Base-by-base conservation (phyloP, 169 alveolate species). In the Cyclospora cayetanensis region DNA sequence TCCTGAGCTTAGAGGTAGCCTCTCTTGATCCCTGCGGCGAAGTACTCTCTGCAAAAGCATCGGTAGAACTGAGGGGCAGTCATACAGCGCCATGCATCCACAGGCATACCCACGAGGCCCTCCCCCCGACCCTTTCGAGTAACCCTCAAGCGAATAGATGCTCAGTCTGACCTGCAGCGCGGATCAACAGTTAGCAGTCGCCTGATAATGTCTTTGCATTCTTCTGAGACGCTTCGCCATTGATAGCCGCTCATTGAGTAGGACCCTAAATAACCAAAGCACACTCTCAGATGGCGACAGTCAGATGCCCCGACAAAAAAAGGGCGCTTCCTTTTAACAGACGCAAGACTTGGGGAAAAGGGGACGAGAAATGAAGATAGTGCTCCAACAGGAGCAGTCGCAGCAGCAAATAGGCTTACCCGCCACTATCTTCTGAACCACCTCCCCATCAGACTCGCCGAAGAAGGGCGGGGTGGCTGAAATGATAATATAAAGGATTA, bases 121-220 rank as follows among this genome's bases (percentile, higher is more conserved):
- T 22, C 68, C 25, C 25, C 74, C 18, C 74, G 37, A 60, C 20
- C 20, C 12, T 29, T 20, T 20, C 35, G 22, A 37, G 20, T 2
- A 35, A 7, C 9, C 34, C 34, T 37, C 27, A 72, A 37, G 5
- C 9, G 25, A 55, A 2, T 55, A 15, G 34, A 72, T 20, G n/a
- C 0, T 35, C 12, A 76, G 29, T 42, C 52, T 5, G 20, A 70
- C 92, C 92, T 43, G 76, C 66, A 37, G 41, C 82, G 92, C 27
- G 92, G 92, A 20, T 70, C 65, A 25, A 70, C 92, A 2, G 43
- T 79, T 50, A 98, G 94, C 97, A 98, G 94, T 68, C 96, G 95
- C 66, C 93, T 91, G n/a, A 98, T 97, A 77, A 98, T 95, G 53
- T 97, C 97, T 90, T 97, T 97, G 20, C 98, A 99, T 83, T 97